Conservation (phyloP, 345 rosid species). For the Moringa oleifera region DNA sequence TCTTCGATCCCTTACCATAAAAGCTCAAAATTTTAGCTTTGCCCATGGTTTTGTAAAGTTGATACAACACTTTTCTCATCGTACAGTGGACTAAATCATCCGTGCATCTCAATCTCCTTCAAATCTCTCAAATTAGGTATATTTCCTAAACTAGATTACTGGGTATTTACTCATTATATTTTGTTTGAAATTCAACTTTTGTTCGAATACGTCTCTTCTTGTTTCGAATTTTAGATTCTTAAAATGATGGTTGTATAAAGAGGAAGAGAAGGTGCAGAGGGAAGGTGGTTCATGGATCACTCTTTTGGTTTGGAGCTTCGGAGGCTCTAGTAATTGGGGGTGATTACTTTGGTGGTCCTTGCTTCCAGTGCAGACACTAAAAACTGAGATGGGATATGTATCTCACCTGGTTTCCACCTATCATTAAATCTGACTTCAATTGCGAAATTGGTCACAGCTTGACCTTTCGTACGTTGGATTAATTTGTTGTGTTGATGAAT, state of each 20-base stretch:
- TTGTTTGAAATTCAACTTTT: too few relatives aligned
- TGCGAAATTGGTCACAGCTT: too few relatives aligned
- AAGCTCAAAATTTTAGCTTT: slow-evolving; percentile 26
- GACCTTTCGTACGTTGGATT: too few relatives aligned
- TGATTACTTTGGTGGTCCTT: slow-evolving; percentile 94
- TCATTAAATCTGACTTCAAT: too few relatives aligned
- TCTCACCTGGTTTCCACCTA: too few relatives aligned
- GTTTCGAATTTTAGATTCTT: not conserved
- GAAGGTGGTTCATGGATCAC: slow-evolving; percentile 56
- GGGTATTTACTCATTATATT: too few relatives aligned
- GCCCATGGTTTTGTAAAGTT: slow-evolving; percentile 32
- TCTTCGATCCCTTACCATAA: slow-evolving; percentile 24
- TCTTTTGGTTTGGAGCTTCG: slow-evolving; percentile 98
- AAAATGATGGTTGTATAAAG: slow-evolving; percentile 37
- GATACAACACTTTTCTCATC: slow-evolving; percentile 40
- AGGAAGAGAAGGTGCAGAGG: slow-evolving; percentile 42
- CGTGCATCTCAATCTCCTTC: slow-evolving; percentile 48
- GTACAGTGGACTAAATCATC: slow-evolving; percentile 70
- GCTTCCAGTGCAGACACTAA: too few relatives aligned
- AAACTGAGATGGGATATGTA: too few relatives aligned
- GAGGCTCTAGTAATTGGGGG: slow-evolving; percentile 98
- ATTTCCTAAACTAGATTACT: slow-evolving; percentile 5
- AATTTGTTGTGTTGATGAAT: too few relatives aligned
- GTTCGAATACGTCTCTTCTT: not conserved
- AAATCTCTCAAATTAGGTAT: slow-evolving; percentile 47